Base-by-base conservation (phyloP, 768 basidiomycete genomes). In the Phlegmacium glaucopus region DNA sequence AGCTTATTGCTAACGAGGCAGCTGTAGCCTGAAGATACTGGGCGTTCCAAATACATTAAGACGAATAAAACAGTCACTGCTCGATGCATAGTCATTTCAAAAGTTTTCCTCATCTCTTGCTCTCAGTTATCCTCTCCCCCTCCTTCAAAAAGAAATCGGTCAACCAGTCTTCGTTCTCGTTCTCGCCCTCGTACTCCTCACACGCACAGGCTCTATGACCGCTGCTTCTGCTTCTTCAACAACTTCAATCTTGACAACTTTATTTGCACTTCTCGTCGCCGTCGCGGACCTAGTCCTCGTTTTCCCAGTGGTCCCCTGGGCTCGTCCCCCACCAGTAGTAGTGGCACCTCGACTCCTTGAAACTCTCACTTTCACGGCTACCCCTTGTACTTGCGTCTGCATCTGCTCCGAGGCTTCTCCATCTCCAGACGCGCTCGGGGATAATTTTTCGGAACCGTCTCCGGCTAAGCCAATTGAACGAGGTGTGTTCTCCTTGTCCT, bases 401-500 rank as follows among this genome's bases (percentile, higher is more conserved):
- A 5, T 22, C 22, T 22, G 22, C 22, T 62, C 65, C 10, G 36
- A 49, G 32, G 3, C 32, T n/a, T 34, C 32, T 11, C 32, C n/a
- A 27, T 55, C 58, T 9, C 25, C 56, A 12, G 42, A 25, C n/a
- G 42, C 15, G 18, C 50, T 29, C 15, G 37, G 16, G 11, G 48
- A 40, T 8, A 15, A 12, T 16, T 40, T 40, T n/a, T 12, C n/a
- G 18, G 17, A 17, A 12, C 39, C 39, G 17, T 8, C 39, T 40
- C n/a, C 9, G 6, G 8, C 39, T 40, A 15, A 8, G 32, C n/a
- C 32, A 34, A 34, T 51, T 5, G 58, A 51, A 9, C 57, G 60
- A 4, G 65, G 64, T 9, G 65, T 53, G 39, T 70, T 71, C 57
- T 72, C 69, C 53, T 73, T 71, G 39, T 72, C n/a, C n/a, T n/a